These are phyloP conservation scores for Morella rubra DNA, from an alignment of 306 rosid species.

Conservation along the genomic window DNA sequence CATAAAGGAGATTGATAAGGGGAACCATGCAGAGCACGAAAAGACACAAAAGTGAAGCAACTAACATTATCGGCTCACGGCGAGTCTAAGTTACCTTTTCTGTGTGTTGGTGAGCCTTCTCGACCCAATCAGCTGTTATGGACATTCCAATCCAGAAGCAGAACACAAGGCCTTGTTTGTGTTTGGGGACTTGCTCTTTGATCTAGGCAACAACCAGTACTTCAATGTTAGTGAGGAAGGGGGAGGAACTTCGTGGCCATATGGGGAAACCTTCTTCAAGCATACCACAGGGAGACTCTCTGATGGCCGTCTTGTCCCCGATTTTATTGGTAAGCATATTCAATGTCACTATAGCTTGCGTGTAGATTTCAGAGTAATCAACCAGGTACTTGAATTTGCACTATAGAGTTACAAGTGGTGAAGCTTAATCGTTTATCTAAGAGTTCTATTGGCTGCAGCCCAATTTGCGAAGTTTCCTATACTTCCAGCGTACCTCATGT, in stretches of 20 bases:
- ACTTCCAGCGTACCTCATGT: constrained; percentile 41
- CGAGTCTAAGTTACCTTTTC: background rate
- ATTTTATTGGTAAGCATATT: constrained; percentile 32
- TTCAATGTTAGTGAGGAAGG: background rate
- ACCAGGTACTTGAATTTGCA: background rate
- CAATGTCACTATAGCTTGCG: too few species aligned
- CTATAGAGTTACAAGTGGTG: background rate
- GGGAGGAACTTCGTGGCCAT: constrained; percentile 32
- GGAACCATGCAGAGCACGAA: background rate
- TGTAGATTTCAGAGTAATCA: background rate
- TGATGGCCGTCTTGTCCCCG: constrained; percentile 42
- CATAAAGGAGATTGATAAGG: background rate
- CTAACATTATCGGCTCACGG: background rate
- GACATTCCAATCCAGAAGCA: background rate
- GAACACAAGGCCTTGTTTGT: constrained; percentile 29
- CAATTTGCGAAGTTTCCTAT: constrained; percentile 38
- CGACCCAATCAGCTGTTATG: background rate
- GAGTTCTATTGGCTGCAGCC: constrained; percentile 26
- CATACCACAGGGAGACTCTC: constrained; percentile 39
- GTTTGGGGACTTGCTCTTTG: constrained; percentile 40
- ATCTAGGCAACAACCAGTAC: constrained; percentile 38
- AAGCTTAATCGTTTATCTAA: background rate
- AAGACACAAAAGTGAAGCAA: background rate
- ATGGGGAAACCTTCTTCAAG: constrained; percentile 42
- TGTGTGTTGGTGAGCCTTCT: constrained; percentile 9